Conservation (phyloP, 192 early-diverging fungal species). For the Chytriomyces sp. region DNA sequence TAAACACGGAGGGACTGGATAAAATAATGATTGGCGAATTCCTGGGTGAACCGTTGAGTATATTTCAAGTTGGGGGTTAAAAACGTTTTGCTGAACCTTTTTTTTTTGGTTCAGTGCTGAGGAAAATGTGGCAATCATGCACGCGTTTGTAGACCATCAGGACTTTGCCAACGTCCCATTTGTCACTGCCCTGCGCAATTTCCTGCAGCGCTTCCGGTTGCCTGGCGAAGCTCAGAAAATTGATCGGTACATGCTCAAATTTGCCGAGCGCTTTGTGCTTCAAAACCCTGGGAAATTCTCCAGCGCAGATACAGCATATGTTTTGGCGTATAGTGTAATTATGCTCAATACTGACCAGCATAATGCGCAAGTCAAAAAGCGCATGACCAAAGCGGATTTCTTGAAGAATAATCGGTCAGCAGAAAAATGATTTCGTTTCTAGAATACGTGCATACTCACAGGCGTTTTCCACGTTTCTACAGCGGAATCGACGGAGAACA, state of each 20-base stretch:
- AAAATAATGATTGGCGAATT: conserved; percentile 84
- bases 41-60: conserved; percentile 71
- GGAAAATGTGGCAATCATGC: conserved; percentile 93
- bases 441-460: background rate
- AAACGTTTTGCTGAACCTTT: conserved; percentile 2
- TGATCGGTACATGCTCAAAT: conserved; percentile 88
- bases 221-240: conserved; percentile 99
- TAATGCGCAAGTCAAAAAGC: conserved; percentile 83
- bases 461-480: background rate
- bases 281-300: conserved; percentile 79
- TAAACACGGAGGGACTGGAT: conserved; percentile 69
- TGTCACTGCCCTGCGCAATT: conserved; percentile 85
- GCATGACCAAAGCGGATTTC: conserved; percentile 86
- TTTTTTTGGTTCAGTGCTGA: conserved; percentile 12
- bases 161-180: conserved; percentile 75
- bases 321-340: conserved; percentile 91
- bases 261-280: conserved; percentile 80
- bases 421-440: background rate
- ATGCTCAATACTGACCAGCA: conserved; percentile 99
- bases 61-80: background rate
- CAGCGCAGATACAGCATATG: conserved; percentile 78
- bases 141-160: conserved; percentile 89
- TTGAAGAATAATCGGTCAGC: conserved; percentile 77
- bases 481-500: conserved; percentile 86
- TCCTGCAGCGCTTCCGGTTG: conserved; percentile 89